A percentile compares a stretch with the other conserved stretches of the same genome.
These are phyloP conservation scores for Sarcomyxa edulis DNA, from an alignment of 768 basidiomycete genomes.

Conservation along the genomic window DNA sequence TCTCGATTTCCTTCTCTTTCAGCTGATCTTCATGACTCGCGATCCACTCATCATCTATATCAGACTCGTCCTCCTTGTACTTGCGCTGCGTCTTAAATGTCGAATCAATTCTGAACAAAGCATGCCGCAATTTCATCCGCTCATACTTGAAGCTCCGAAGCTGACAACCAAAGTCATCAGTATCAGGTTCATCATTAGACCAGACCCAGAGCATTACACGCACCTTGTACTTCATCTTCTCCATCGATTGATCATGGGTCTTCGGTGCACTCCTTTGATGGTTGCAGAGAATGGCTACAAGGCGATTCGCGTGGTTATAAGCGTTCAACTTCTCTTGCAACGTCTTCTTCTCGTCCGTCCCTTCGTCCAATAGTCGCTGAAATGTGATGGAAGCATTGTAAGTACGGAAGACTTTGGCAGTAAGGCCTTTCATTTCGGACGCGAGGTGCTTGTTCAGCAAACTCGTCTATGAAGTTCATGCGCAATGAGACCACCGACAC, in stretches of 20 bases:
- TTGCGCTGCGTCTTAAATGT: slow-evolving; percentile 79
- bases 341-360: slow-evolving; percentile 52
- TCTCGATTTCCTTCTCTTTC: slow-evolving; percentile 82
- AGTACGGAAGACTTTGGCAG: slow-evolving; percentile 99
- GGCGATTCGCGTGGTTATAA: slow-evolving; percentile 95
- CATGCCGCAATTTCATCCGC: slow-evolving; percentile 92
- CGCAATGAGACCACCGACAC: slow-evolving; percentile 12
- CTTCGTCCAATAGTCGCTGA: slow-evolving; percentile 81
- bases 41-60: slow-evolving; percentile 92
- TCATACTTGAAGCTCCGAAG: slow-evolving; percentile 90
- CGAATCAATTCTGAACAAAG: slow-evolving; percentile 70
- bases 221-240: slow-evolving; percentile 90
- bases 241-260: slow-evolving; percentile 90
- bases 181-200: neutral
- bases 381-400: slow-evolving; percentile 98
- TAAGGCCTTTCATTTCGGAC: slow-evolving; percentile 94
- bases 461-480: slow-evolving; percentile 50
- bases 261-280: slow-evolving; percentile 95
- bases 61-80: slow-evolving; percentile 82
- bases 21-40: slow-evolving; percentile 71
- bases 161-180: slow-evolving; percentile 34
- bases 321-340: slow-evolving; percentile 96
- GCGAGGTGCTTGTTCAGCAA: slow-evolving; percentile 88
- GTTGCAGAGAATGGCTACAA: slow-evolving; percentile 98
- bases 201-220: slow-evolving; percentile 12